Conservation (phyloP, 2,329 filamentous ascomycete genomes). For the Aspergillus sclerotialis region DNA sequence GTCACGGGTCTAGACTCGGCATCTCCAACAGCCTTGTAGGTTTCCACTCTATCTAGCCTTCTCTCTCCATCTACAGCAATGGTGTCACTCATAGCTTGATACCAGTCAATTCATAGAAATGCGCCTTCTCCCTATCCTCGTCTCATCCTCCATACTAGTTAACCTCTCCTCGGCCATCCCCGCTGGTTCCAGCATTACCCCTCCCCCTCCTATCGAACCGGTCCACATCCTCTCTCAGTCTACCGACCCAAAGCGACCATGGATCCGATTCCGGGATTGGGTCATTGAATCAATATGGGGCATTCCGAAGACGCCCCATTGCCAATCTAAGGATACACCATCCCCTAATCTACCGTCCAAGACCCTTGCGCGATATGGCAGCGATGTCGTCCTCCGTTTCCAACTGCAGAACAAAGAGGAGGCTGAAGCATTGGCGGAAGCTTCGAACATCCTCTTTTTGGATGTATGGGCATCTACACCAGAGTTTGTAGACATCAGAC, state of each 20-base stretch:
- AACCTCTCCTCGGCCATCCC: constrained; percentile 23
- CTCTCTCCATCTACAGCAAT: neutral
- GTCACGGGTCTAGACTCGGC: neutral
- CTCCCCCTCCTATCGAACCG: constrained; percentile 13
- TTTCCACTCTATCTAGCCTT: neutral
- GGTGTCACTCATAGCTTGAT: neutral
- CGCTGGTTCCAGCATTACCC: constrained; percentile 30
- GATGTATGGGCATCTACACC: constrained; percentile 85
- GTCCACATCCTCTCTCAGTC: constrained; percentile 16
- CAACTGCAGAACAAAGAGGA: constrained; percentile 64
- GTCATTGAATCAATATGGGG: constrained; percentile 39
- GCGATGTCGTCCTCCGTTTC: constrained; percentile 86
- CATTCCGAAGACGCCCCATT: constrained; percentile 20
- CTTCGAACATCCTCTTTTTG: constrained; percentile 67
- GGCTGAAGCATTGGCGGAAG: constrained; percentile 63
- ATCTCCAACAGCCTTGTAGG: neutral
- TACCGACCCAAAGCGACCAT: constrained; percentile 26
- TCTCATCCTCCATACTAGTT: constrained; percentile 10
- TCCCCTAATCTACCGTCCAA: constrained; percentile 26
- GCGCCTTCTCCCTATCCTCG: constrained; percentile 8
- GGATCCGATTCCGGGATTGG: constrained; percentile 35
- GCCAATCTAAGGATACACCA: constrained; percentile 10
- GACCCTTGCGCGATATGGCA: constrained; percentile 54
- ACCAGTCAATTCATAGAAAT: neutral
- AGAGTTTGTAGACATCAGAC: constrained; percentile 75